Evolutionary conservation across 1,284 basidiomycete genomes (phyloP), one percentile per base, ranked within the genome.

Genomic region (Leccinum proximum): DNA sequence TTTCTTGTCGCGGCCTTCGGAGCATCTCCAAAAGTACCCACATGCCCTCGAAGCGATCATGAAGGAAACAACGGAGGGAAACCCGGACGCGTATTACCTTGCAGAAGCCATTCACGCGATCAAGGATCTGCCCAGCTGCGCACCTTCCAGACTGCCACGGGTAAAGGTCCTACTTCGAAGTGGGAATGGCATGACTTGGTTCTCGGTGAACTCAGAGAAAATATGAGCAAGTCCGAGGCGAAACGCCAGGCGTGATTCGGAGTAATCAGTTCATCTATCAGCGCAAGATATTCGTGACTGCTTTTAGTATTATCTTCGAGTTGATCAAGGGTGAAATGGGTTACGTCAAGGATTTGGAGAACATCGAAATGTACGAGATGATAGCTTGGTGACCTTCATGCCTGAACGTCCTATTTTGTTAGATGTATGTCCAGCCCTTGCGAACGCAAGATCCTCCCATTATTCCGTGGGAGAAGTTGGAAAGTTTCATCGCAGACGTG

Each of bases 251-350:
- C 91, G 93, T 94, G 22, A 22, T 22, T 22, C 22, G 22, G 75
- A 77, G 92, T 82, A 53, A 37, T n/a, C 62, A 50, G 48, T 13
- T 16, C 22, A 30, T 62, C 38, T 18, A 5, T 9, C 65, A 9
- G 59, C n/a, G 5, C 37, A 30, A 33, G 1, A n/a, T 16, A 7
- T 18, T 18, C 2, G n/a, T 48, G 58, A 35, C 18, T 65, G 35
- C 62, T 57, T 67, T 38, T 67, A 95, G 93, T 54, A 87, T 93
- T 69, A 96, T 98, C 60, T 97, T 96, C 72, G 97, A 99, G 78
- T 80, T 98, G 59, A 97, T 99, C 73, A 92, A 96, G 72, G 93
- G 92, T 65, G 97, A 99, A 78, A 96, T 97, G 89, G 87, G 89
- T 61, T 98, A 98, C 75, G 92, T 97, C 11, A 89, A 89, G 64